Percentiles rank a stretch among this genome's conserved stretches.
phyloP scores from a whole-genome alignment of 2,329 filamentous ascomycete species.

The Fusarium temperatum region DNA sequence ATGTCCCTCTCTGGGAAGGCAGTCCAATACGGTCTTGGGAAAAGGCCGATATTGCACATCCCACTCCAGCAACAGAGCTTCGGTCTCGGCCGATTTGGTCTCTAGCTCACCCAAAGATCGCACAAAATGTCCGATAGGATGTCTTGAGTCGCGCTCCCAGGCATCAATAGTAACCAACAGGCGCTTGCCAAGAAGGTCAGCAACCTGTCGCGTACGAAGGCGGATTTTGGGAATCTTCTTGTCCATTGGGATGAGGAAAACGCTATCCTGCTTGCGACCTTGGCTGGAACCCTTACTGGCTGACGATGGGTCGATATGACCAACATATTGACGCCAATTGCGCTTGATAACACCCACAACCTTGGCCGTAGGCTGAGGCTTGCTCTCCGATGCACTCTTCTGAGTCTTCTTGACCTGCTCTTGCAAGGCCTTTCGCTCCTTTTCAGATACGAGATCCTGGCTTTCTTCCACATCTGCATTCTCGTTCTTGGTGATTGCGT shows the following conservation, averaged over 20 bases:
- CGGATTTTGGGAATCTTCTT: conserved; percentile 97
- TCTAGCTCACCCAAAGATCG: conserved; percentile 92
- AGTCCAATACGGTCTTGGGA: conserved; percentile 94
- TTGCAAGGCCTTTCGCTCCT: conserved; percentile 85
- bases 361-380: conserved; percentile 87
- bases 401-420: conserved; percentile 91
- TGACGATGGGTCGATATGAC: conserved; percentile 89
- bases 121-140: conserved; percentile 93
- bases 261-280: conserved; percentile 86
- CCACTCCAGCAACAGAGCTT: conserved; percentile 91
- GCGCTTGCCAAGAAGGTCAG: conserved; percentile 88
- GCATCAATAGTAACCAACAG: conserved; percentile 93
- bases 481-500: conserved; percentile 89
- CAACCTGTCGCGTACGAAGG: conserved; percentile 88
- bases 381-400: conserved; percentile 76
- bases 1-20: conserved; percentile 88
- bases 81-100: conserved; percentile 96
- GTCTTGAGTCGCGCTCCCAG: conserved; percentile 93
- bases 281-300: conserved; percentile 77
- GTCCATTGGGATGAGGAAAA: conserved; percentile 98
- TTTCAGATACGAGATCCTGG: conserved; percentile 83
- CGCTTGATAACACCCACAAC: conserved; percentile 93
- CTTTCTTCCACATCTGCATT: conserved; percentile 86
- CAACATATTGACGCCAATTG: conserved; percentile 98
- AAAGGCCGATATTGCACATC: conserved; percentile 98